These are phyloP conservation scores for Cardamine resedifolia DNA, from an alignment of 345 rosid species.

Conservation along the genomic window DNA sequence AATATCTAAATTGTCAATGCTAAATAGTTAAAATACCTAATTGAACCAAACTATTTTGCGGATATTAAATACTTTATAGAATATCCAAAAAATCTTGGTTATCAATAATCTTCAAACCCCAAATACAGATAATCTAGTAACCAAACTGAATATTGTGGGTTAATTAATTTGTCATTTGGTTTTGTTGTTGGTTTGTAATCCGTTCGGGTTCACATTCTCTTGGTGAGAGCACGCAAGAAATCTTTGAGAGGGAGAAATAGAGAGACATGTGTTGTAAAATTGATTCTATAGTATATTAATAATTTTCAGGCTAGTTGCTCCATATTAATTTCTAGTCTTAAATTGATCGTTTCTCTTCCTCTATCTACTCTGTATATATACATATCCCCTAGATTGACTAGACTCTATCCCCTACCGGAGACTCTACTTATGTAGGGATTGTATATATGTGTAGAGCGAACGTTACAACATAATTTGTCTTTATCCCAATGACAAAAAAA, in stretches of 20 bases:
- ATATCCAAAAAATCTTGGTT: too few relatives aligned
- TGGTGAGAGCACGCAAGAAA: not conserved
- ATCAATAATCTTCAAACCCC: not conserved
- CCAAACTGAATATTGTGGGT: not conserved
- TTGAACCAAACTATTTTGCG: not conserved
- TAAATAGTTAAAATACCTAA: not conserved
- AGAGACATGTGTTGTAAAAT: too few relatives aligned
- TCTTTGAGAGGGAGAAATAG: not conserved
- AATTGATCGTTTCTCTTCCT: not conserved
- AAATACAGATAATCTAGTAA: not conserved
- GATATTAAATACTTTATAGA: not conserved
- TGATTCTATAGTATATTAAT: too few relatives aligned
- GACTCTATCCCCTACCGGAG: not conserved
- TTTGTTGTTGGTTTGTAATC: not conserved
- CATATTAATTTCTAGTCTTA: not conserved
- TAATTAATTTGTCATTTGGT: not conserved
- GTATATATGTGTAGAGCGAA: not conserved
- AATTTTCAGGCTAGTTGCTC: not conserved
- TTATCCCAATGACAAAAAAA: not conserved
- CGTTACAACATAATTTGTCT: not conserved
- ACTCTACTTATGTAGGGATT: not conserved
- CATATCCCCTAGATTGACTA: not conserved
- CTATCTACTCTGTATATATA: not conserved
- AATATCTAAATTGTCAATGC: not conserved
- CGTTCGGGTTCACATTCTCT: not conserved